Evolutionary conservation across 2,329 filamentous ascomycete species (phyloP).

Genomic region (Colletotrichum filicis): DNA sequence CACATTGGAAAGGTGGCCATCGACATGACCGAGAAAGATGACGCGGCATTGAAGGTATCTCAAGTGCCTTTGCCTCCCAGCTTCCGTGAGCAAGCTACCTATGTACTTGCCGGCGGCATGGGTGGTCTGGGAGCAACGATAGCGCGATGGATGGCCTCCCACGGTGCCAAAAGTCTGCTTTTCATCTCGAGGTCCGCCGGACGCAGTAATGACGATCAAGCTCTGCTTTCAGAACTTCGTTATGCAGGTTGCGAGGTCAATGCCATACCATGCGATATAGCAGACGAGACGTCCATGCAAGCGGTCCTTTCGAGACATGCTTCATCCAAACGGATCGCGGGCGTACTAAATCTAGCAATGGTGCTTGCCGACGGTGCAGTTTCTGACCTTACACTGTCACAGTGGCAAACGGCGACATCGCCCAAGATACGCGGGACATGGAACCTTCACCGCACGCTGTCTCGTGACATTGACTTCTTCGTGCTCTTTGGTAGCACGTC

Average conservation of each 20-base stretch:
- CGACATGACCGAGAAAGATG: background rate
- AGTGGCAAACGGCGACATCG: slow-evolving; percentile 47
- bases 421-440: slow-evolving; percentile 55
- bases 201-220: background rate
- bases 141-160: slow-evolving; percentile 42
- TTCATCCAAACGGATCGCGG: slow-evolving; percentile 6
- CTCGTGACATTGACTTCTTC: slow-evolving; percentile 49
- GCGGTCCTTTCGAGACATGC: background rate
- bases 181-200: slow-evolving; percentile 41
- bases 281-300: background rate
- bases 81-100: background rate
- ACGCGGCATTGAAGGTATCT: background rate
- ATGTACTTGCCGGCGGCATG: slow-evolving; percentile 44
- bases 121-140: slow-evolving; percentile 44
- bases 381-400: slow-evolving; percentile 45
- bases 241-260: background rate
- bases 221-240: background rate
- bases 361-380: slow-evolving; percentile 37
- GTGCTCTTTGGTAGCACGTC: slow-evolving; percentile 47
- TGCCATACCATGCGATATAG: background rate
- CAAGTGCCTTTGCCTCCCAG: background rate
- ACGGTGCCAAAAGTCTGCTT: slow-evolving; percentile 41
- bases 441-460: slow-evolving; percentile 50
- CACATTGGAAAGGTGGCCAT: background rate
- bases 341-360: slow-evolving; percentile 21